These are phyloP conservation scores for Thelephora terrestris DNA, from an alignment of 1,284 basidiomycete genomes.

Conservation along the genomic window DNA sequence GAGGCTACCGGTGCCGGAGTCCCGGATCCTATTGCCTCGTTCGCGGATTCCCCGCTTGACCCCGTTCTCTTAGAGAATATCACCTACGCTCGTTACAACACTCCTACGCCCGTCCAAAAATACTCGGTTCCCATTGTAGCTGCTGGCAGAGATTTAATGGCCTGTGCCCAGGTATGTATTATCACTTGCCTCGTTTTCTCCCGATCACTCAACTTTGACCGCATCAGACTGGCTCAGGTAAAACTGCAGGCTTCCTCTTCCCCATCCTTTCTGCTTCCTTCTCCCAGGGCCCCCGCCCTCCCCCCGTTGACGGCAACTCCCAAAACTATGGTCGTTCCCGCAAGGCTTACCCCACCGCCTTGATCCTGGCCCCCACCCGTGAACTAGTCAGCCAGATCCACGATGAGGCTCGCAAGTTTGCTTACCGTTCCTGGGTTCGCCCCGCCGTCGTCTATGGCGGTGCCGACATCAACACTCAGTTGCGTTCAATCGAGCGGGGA, in stretches of 20 bases:
- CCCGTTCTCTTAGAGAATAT: conserved; percentile 95
- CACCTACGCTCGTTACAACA: conserved; percentile 83
- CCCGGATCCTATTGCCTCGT: conserved; percentile 85
- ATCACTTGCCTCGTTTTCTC: conserved; percentile 7
- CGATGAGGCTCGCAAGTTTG: conserved; percentile 98
- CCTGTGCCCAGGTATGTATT: conserved; percentile 81
- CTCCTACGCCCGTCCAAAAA: conserved; percentile 98
- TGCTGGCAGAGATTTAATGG: conserved; percentile 90
- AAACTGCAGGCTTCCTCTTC: conserved; percentile 99
- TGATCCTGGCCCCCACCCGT: conserved; percentile 95
- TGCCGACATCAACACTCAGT: conserved; percentile 94
- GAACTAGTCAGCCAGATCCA: conserved; percentile 99
- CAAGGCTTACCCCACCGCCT: conserved; percentile 93
- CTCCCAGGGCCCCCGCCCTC: conserved; percentile 67
- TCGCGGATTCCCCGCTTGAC: conserved; percentile 88
- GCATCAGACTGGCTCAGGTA: conserved; percentile 90
- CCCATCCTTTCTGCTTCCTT: conserved; percentile 97
- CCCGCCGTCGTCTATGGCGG: conserved; percentile 99
- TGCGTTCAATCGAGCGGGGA: conserved; percentile 91
- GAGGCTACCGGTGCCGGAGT: conserved; percentile 95
- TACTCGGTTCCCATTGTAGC: conserved; percentile 99
- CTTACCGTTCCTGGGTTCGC: conserved; percentile 98
- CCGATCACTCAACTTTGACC: conserved; percentile 13
- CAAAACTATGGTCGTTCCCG: conserved; percentile 58
- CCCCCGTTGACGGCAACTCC: conserved; percentile 43